Conservation (phyloP, 2,329 filamentous ascomycete genomes). For the Thermomyces lanuginosus region DNA sequence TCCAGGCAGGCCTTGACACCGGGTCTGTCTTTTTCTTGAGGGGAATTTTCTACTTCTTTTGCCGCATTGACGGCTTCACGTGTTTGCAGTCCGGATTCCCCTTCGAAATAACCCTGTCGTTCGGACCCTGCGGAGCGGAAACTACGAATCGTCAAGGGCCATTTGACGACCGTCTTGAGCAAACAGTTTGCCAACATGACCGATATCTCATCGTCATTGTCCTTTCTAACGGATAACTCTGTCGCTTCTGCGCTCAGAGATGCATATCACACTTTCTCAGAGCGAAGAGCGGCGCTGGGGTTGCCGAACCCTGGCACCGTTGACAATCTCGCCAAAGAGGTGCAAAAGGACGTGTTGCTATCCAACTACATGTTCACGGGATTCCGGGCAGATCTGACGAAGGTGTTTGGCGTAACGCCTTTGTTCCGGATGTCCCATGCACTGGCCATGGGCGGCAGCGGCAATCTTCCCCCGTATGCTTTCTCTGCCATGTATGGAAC, state of each 20-base stretch:
- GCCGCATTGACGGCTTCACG: background rate
- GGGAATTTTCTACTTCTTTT: constrained; percentile 2
- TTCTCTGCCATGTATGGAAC: constrained; percentile 91
- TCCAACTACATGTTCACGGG: constrained; percentile 96
- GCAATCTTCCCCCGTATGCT: constrained; percentile 72
- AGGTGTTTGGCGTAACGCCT: constrained; percentile 83
- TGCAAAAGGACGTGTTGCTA: constrained; percentile 88
- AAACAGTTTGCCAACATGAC: constrained; percentile 21
- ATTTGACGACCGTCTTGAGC: too few relatives aligned
- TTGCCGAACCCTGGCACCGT: constrained; percentile 84
- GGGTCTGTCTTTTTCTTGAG: constrained; percentile 1
- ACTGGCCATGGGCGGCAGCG: constrained; percentile 80
- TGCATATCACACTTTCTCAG: constrained; percentile 64
- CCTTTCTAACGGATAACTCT: constrained; percentile 59
- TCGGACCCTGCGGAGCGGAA: background rate
- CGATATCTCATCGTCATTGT: constrained; percentile 34
- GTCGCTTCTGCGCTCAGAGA: constrained; percentile 54
- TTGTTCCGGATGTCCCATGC: constrained; percentile 96
- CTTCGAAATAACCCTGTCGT: constrained; percentile 1
- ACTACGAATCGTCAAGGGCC: constrained; percentile 1
- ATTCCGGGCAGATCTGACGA: constrained; percentile 88
- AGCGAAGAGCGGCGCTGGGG: constrained; percentile 73
- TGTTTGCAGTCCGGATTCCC: constrained; percentile 1
- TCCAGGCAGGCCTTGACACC: constrained; percentile 2
- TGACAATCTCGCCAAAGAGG: constrained; percentile 77